Evolutionary conservation across 305 asterid species (phyloP).

Genomic region (Ruellia speciosa): DNA sequence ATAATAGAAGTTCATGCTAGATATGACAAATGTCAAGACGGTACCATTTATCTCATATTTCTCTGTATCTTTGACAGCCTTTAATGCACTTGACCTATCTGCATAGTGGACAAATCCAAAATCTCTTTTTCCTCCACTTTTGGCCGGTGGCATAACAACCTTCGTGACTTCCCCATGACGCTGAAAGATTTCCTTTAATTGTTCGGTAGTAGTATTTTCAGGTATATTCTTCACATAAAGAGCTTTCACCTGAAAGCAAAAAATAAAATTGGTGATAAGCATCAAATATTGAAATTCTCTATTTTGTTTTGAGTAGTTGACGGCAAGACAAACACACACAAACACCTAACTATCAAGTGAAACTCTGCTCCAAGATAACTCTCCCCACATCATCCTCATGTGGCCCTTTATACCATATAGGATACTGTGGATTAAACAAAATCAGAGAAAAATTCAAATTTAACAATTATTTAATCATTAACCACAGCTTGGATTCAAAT

Average conservation of each 20-base stretch:
- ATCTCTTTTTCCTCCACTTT: constrained; percentile 84
- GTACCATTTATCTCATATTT: constrained; percentile 77
- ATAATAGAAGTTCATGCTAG: neutral
- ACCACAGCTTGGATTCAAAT: too few relatives aligned
- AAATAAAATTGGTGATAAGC: neutral
- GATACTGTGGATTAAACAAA: too few relatives aligned
- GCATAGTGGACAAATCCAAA: constrained; percentile 88
- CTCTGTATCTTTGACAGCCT: constrained; percentile 81
- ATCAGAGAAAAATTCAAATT: too few relatives aligned
- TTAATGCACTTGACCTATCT: constrained; percentile 83
- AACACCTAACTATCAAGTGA: neutral
- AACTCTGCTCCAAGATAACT: neutral
- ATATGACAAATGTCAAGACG: constrained; percentile 19
- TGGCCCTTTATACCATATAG: too few relatives aligned
- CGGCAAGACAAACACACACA: too few relatives aligned
- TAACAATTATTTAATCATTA: too few relatives aligned
- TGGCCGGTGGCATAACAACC: constrained; percentile 94
- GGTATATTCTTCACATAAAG: constrained; percentile 88
- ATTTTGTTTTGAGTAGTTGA: neutral
- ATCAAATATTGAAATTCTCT: neutral
- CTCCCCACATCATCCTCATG: too few relatives aligned
- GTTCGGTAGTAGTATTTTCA: constrained; percentile 69
- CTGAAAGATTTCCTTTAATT: constrained; percentile 71
- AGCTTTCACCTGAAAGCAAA: constrained; percentile 70
- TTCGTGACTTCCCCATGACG: constrained; percentile 84